Evolutionary conservation across 2,329 filamentous ascomycete genomes (phyloP).

Genomic region (Domatiomyces globalis): DNA sequence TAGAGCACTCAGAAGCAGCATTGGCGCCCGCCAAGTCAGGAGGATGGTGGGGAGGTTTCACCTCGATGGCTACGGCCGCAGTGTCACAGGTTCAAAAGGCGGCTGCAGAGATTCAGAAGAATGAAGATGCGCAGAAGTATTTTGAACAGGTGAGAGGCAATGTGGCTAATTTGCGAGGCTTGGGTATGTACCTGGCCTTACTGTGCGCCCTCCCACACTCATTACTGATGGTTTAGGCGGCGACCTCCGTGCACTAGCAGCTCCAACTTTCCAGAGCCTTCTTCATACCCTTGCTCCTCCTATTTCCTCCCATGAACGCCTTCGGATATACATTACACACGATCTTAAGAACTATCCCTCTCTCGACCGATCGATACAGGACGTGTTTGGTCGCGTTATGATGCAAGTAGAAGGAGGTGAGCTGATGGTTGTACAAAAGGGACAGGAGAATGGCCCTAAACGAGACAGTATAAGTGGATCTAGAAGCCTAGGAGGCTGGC

Average conservation of each 20-base stretch:
- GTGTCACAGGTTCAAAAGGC: constrained; percentile 86
- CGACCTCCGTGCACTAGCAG: constrained; percentile 68
- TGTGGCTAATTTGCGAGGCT: constrained; percentile 59
- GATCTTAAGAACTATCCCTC: constrained; percentile 90
- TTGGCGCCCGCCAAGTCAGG: constrained; percentile 43
- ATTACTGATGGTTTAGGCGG: constrained; percentile 46
- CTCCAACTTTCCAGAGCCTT: constrained; percentile 90
- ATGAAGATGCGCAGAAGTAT: constrained; percentile 93
- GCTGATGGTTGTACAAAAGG: constrained; percentile 82
- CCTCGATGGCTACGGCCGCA: constrained; percentile 58
- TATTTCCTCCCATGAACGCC: constrained; percentile 89
- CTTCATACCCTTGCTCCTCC: constrained; percentile 90
- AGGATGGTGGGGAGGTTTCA: constrained; percentile 78
- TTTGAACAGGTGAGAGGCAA: constrained; percentile 87
- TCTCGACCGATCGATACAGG: constrained; percentile 81
- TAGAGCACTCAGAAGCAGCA: constrained; percentile 39
- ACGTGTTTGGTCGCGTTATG: constrained; percentile 90
- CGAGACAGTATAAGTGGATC: constrained; percentile 45
- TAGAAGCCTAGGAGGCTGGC: constrained; percentile 56
- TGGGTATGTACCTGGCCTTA: constrained; percentile 45
- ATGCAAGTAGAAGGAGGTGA: constrained; percentile 97
- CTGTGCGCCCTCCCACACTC: neutral
- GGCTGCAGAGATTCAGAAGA: constrained; percentile 88
- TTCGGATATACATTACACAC: constrained; percentile 95
- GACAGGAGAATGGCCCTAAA: constrained; percentile 64